Evolutionary conservation across 2,329 filamentous ascomycete species (phyloP), one percentile per base, ranked within the genome.

Genomic region (Ascochyta pisi): DNA sequence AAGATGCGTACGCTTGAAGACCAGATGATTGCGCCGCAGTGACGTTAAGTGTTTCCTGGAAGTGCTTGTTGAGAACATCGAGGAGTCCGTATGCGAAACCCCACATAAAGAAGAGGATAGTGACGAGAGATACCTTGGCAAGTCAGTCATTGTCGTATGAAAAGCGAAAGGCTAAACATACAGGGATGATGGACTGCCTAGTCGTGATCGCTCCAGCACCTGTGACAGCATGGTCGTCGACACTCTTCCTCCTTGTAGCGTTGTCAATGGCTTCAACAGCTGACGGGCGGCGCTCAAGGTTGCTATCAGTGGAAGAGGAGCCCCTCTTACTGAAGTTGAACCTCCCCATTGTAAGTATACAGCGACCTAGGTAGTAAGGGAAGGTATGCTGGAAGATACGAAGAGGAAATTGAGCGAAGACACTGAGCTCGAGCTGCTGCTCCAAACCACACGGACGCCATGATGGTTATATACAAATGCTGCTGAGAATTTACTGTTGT

Each of bases 21-120:
- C 86, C 87, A 4, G 91, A 76, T 0, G 83, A 86, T 71, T 91
- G 82, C 1, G 83, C 81, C 0, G 79, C 72, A 1, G 80, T 83
- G 81, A 89, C 86, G 24, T 83, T 64, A 8, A 87, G 82, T 3
- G 90, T 82, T 5, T 73, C 68, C 31, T 87, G 85, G 49, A 91
- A 86, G 33, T 86, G 86, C 31, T 82, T 82, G 71, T 96, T 96
- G 24, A 96, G 82, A 0, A 88, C 89, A 66, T 94, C 91, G 4
- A 96, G 81, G 1, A 96, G 82, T 0, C 92, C 92, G 65, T 96
- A 96, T 0, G 91, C 92, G 54, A 96, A 89, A 0, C 92, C 92
- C 92, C 91, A 96, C 4, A 96, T 79, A 62, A 96, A 86, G 76
- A 96, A 96, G 0, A 96, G 79, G 8, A 92, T 83, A 1, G 89